Conservation (phyloP, 352 stramenopile genomes). For the Globisporangium middletonii region DNA sequence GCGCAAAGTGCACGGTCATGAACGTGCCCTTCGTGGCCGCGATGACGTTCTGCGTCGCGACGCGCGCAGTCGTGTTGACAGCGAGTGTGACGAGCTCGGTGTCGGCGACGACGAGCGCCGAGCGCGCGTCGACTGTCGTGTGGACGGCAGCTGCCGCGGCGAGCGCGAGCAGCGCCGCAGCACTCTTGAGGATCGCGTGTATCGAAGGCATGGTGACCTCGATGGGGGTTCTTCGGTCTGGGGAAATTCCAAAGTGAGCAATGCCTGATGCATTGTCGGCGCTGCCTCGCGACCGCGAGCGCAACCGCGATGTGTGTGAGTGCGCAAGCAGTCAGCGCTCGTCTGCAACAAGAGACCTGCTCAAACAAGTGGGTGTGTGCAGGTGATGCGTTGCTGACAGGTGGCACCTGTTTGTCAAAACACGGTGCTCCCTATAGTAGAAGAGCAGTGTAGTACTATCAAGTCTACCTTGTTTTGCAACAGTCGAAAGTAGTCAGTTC, state of each 20-base stretch:
- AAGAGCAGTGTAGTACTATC: no score
- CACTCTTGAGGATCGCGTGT: constrained; percentile 15
- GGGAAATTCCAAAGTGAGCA: constrained; percentile 5
- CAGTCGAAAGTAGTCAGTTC: no score
- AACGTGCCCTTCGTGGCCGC: not conserved
- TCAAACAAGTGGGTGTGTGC: no score
- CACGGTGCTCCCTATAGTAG: no score
- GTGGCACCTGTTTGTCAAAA: no score
- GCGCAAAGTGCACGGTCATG: constrained; percentile 21
- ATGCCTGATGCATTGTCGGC: no score
- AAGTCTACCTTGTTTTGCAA: no score
- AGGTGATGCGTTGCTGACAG: no score
- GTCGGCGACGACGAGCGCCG: constrained; percentile 23
- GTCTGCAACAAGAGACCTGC: no score
- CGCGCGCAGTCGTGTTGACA: constrained; percentile 6
- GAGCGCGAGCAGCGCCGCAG: constrained; percentile 16
- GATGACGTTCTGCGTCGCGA: constrained; percentile 2
- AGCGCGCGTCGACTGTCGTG: constrained; percentile 22
- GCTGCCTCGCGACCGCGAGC: no score
- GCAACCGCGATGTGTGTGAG: no score
- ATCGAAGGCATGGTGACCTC: constrained; percentile 7
- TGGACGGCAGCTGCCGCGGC: constrained; percentile 18
- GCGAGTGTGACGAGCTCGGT: constrained; percentile 16
- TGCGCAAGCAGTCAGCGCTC: no score
- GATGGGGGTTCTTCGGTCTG: constrained; percentile 7